phyloP scores from a whole-genome alignment of 2,329 filamentous ascomycete species.

The Cercospora beticola region DNA sequence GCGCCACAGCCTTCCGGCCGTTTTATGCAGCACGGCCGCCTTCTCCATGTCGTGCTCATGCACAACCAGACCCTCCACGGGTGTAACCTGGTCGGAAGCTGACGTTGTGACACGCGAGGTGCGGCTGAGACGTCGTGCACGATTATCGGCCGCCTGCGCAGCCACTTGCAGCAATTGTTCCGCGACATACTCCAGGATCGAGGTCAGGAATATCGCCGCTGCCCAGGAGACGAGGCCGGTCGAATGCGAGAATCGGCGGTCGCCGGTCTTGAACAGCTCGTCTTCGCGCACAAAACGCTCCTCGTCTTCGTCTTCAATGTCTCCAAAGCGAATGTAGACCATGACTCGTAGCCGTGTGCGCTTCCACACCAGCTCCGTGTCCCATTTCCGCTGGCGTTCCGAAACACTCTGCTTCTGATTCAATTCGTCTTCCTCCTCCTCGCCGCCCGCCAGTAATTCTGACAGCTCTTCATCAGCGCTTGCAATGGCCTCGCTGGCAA shows the following conservation, averaged over 20 bases:
- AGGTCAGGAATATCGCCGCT: conserved; percentile 92
- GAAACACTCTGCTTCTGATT: conserved; percentile 29
- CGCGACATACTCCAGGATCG: conserved; percentile 88
- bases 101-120: conserved; percentile 27
- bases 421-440: conserved; percentile 58
- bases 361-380: conserved; percentile 93
- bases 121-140: conserved; percentile 48
- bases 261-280: conserved; percentile 61
- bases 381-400: conserved; percentile 62
- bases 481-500: conserved; percentile 79
- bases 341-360: conserved; percentile 89
- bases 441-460: conserved; percentile 79
- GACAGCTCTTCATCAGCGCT: conserved; percentile 83
- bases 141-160: conserved; percentile 76
- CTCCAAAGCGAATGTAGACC: conserved; percentile 95
- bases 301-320: conserved; percentile 97
- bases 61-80: conserved; percentile 47
- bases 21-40: conserved; percentile 76
- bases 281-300: conserved; percentile 83
- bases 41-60: conserved; percentile 92
- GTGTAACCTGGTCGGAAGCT: conserved; percentile 25
- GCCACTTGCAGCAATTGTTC: conserved; percentile 88
- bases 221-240: conserved; percentile 70
- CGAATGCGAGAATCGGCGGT: conserved; percentile 54
- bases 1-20: conserved; percentile 85